Conservation (phyloP, 2,329 filamentous ascomycete species). For the Alternaria arborescens region DNA sequence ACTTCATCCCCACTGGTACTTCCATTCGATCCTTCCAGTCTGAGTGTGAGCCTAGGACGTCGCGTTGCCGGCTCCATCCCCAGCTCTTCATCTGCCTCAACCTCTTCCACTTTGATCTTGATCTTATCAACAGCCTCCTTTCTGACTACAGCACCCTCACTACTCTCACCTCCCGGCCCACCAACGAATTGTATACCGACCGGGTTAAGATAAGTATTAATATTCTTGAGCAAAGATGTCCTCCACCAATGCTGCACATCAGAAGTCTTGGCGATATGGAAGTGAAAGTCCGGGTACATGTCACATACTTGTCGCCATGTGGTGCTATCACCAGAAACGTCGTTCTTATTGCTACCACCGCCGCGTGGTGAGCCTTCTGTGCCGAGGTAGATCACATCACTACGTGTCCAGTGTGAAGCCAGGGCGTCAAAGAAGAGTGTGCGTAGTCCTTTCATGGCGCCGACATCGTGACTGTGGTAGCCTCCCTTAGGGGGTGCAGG, state of each 20-base stretch:
- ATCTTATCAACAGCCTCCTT: not conserved
- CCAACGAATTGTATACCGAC: not conserved
- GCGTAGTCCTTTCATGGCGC: constrained; percentile 5
- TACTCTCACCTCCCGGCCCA: not conserved
- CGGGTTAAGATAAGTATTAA: not conserved
- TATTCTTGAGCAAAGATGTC: not conserved
- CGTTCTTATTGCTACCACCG: not conserved
- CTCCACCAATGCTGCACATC: not conserved
- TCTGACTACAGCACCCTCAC: not conserved
- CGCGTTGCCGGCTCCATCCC: not conserved
- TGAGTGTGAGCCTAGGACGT: not conserved
- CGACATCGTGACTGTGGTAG: not conserved
- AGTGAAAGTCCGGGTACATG: not conserved
- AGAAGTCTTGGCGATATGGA: not conserved
- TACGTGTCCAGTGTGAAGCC: constrained; percentile 23
- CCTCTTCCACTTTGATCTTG: not conserved
- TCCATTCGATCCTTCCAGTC: not conserved
- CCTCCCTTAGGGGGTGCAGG: not conserved
- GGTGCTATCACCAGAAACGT: not conserved
- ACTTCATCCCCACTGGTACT: not conserved
- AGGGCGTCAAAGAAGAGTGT: constrained; percentile 29
- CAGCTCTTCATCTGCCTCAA: not conserved
- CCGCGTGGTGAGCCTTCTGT: not conserved
- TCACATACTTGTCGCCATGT: not conserved
- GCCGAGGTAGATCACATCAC: constrained; percentile 9